A percentile compares a stretch with the other conserved stretches of the same genome.
Conservation (phyloP, 495 filamentous ascomycete species). For the Talaromyces adpressus region DNA sequence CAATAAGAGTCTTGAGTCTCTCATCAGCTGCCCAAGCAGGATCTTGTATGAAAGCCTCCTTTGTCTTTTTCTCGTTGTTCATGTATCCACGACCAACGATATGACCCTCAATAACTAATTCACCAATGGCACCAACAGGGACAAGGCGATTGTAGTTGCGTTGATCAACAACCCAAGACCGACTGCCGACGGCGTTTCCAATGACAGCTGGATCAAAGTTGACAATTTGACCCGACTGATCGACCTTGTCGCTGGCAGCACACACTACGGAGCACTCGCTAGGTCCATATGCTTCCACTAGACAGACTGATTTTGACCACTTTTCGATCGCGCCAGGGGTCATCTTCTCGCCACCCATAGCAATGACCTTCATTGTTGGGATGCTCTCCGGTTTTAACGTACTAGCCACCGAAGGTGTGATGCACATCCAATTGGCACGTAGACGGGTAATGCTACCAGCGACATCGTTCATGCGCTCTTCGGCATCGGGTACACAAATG, state of each 20-base stretch:
- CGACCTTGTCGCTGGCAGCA: slow-evolving; percentile 30
- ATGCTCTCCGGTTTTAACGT: slow-evolving; percentile 39
- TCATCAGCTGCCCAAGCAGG: slow-evolving; percentile 37
- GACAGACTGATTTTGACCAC: slow-evolving; percentile 29
- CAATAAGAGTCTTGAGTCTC: slow-evolving; percentile 18
- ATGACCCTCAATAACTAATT: slow-evolving; percentile 58
- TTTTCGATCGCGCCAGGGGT: slow-evolving; percentile 30
- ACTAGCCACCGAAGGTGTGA: slow-evolving; percentile 41
- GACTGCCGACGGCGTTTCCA: slow-evolving; percentile 29
- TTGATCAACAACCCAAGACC: slow-evolving; percentile 55
- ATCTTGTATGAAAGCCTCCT: slow-evolving; percentile 47
- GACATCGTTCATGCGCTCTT: slow-evolving; percentile 44
- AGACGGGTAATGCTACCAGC: slow-evolving; percentile 32
- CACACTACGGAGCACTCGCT: slow-evolving; percentile 45
- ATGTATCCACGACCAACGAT: slow-evolving; percentile 55
- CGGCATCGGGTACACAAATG: slow-evolving; percentile 57
- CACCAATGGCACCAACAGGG: slow-evolving; percentile 56
- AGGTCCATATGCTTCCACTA: slow-evolving; percentile 51
- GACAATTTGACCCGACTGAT: slow-evolving; percentile 35
- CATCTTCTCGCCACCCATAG: slow-evolving; percentile 54
- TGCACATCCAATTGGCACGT: slow-evolving; percentile 29
- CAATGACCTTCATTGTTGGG: slow-evolving; percentile 40
- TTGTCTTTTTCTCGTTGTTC: slow-evolving; percentile 46
- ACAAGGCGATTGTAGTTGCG: slow-evolving; percentile 48
- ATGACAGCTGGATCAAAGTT: slow-evolving; percentile 32